Percentiles rank a stretch among this genome's conserved stretches.
Evolutionary conservation across 2,329 filamentous ascomycete genomes (phyloP).

Genomic region (Fusarium sambucinum): DNA sequence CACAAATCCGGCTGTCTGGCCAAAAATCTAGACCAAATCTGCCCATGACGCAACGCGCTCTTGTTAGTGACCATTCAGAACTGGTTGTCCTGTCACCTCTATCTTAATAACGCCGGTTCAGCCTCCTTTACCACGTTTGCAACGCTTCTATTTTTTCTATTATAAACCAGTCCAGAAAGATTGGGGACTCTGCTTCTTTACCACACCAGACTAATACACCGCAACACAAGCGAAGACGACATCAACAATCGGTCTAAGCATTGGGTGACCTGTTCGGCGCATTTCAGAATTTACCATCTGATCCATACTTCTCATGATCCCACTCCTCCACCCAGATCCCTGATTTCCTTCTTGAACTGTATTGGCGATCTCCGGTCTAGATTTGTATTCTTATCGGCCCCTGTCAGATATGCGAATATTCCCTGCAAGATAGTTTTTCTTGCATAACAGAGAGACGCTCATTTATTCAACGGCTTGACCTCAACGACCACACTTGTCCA

Average conservation of each 20-base stretch:
- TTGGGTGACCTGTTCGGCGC: slow-evolving; percentile 27
- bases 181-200: slow-evolving; percentile 1
- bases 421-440: slow-evolving; percentile 15
- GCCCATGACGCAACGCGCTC: slow-evolving; percentile 44
- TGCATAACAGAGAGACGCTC: not conserved
- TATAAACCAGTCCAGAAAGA: slow-evolving; percentile 25
- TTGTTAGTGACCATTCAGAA: slow-evolving; percentile 29
- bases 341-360: slow-evolving; percentile 6
- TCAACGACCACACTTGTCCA: not conserved
- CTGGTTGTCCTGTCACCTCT: slow-evolving; percentile 25
- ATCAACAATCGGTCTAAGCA: slow-evolving; percentile 22
- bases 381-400: slow-evolving; percentile 5
- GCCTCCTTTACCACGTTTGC: slow-evolving; percentile 14
- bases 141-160: not conserved
- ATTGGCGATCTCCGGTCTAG: slow-evolving; percentile 14
- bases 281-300: slow-evolving; percentile 19
- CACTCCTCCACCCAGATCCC: slow-evolving; percentile 18
- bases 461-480: not conserved
- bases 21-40: slow-evolving; percentile 16
- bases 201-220: slow-evolving; percentile 37
- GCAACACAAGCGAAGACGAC: slow-evolving; percentile 31
- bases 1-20: slow-evolving; percentile 41
- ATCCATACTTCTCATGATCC: slow-evolving; percentile 25
- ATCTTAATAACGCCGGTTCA: slow-evolving; percentile 4
- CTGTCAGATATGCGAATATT: slow-evolving; percentile 28